phyloP scores from a whole-genome alignment of 1,139 yeast species.

The Wickerhamiella pararugosa region DNA sequence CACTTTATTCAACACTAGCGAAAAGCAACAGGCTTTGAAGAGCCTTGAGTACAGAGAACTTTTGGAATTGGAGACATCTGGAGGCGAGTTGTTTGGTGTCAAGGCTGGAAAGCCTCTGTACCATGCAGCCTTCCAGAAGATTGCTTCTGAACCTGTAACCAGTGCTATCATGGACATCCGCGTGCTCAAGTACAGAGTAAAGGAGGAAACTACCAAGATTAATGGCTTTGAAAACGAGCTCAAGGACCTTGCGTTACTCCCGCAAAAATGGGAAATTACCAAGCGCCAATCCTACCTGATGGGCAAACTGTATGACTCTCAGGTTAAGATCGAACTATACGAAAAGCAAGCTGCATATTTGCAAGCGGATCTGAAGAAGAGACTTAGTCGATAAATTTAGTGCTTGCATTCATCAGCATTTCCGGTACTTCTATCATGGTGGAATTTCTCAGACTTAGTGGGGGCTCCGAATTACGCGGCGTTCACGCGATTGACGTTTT shows the following conservation, averaged over 20 bases:
- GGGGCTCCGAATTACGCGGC: no score
- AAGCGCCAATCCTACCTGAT: conserved; percentile 51
- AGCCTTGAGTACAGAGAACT: conserved; percentile 71
- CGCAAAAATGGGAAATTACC: conserved; percentile 36
- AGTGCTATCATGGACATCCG: conserved; percentile 50
- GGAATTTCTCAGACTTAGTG: no score
- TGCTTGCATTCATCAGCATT: neutral
- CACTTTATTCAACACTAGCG: conserved; percentile 6
- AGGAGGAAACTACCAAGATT: conserved; percentile 50
- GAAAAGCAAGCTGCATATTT: conserved; percentile 20
- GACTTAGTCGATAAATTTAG: neutral
- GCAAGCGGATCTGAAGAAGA: neutral
- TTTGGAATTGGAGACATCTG: conserved; percentile 50
- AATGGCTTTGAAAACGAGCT: conserved; percentile 57
- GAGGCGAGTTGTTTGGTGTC: conserved; percentile 56
- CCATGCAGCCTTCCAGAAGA: conserved; percentile 59
- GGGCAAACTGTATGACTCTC: conserved; percentile 39
- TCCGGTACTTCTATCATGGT: neutral
- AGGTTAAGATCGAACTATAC: conserved; percentile 29
- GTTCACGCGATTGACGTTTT: no score
- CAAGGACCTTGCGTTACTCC: conserved; percentile 35
- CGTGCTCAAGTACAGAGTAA: conserved; percentile 39
- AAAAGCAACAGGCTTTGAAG: conserved; percentile 31
- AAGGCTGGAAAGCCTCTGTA: conserved; percentile 75
- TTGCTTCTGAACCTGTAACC: conserved; percentile 43